Conservation (phyloP, 352 stramenopile genomes). For the Pythium aristosporum region DNA sequence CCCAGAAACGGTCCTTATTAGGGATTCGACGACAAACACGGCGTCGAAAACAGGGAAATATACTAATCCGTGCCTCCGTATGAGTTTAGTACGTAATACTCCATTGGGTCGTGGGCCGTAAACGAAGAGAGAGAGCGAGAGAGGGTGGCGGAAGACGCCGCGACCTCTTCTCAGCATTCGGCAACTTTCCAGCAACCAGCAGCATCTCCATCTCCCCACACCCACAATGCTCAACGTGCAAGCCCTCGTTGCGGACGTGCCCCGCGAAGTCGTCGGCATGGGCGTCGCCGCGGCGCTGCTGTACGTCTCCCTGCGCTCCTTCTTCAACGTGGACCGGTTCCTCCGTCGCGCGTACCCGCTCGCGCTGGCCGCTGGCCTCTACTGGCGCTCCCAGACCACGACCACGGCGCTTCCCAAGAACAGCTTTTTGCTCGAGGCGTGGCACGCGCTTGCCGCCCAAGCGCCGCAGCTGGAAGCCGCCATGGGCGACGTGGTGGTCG, state of each 20-base stretch:
- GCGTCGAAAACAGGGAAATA: neutral
- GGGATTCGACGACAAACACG: too few relatives aligned
- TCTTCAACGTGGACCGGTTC: conserved; percentile 70
- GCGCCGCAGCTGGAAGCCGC: conserved; percentile 39
- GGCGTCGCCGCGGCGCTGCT: conserved; percentile 40
- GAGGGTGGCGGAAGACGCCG: too few relatives aligned
- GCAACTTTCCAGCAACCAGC: conserved; percentile 14
- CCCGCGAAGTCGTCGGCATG: conserved; percentile 32
- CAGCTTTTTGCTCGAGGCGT: conserved; percentile 40
- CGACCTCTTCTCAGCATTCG: conserved; percentile 14
- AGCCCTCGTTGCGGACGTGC: conserved; percentile 27
- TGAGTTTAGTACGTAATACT: conserved; percentile 26
- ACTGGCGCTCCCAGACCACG: conserved; percentile 46
- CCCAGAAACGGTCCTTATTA: too few relatives aligned
- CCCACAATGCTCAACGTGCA: conserved; percentile 30
- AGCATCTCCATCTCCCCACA: neutral
- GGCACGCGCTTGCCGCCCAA: conserved; percentile 24
- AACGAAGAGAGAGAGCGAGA: too few relatives aligned
- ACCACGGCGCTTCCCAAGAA: conserved; percentile 9
- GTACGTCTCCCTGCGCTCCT: conserved; percentile 59
- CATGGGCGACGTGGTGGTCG: conserved; percentile 35
- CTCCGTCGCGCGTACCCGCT: conserved; percentile 59
- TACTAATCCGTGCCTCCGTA: conserved; percentile 27
- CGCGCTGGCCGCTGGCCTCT: conserved; percentile 45
- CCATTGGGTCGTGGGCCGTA: neutral